Base-by-base conservation (phyloP, 805 yeast species). In the Tetrapisispora pingtungensis region DNA sequence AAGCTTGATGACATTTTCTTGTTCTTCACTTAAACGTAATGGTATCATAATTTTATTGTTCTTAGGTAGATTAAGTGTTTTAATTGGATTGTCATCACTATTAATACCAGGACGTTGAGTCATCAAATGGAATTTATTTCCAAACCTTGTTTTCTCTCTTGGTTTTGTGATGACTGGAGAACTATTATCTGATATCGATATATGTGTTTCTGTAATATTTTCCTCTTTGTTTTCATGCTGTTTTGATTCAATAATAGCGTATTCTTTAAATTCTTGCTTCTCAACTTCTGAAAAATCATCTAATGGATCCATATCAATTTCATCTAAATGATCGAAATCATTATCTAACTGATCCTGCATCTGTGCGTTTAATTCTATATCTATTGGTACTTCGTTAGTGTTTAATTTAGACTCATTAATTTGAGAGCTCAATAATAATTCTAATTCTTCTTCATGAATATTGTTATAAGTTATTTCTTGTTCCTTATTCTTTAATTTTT, bases 1-100 rank as follows among this genome's bases (percentile, higher is more conserved):
- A 43, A 84, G 63, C 10, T 78, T 74, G 10, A 85, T 70, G 19
- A 93, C 78, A 41, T 72, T 65, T 45, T 74, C 72, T 56, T 84
- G 94, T 56, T 84, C 93, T 19, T 70, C 70, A 51, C 78, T 73
- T 10, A 77, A 55, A 7, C 59, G 46, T 2, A 66, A 45, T 0
- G 70, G 62, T 2, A 57, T 46, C 3, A 61, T 59, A 1, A 55
- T 51, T 38, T 59, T 61, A 0, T 52, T 55, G 18, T 52, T 44
- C 15, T 54, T 50, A 7, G 58, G 55, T 26, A 53, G 26, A 32
- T 50, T 47, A 8, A 52, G 37, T n/a, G 42, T 46, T 10, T 34
- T 40, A 13, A 39, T 45, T 12, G 45, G 39, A 14, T 51, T 50
- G 33, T 46, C 50, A n/a, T 42, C 44, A 22, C 45, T 44, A 12